Evolutionary conservation across 2,329 filamentous ascomycete species (phyloP).

Genomic region (Stachybotrys chlorohalonatus): DNA sequence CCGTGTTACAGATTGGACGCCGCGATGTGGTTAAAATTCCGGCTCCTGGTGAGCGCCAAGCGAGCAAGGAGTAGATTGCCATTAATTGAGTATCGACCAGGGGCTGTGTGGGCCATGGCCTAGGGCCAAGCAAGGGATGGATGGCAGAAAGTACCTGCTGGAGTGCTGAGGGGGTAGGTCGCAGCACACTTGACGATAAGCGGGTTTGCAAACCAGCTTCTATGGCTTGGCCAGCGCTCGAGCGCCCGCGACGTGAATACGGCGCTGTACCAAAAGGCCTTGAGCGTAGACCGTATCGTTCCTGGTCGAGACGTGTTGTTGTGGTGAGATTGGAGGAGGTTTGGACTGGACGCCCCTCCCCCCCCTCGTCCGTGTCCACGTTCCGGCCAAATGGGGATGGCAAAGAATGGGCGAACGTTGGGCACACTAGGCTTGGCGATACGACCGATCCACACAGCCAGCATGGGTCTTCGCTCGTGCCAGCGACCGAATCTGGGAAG

Average conservation of each 20-base stretch:
- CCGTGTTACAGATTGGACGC: background rate
- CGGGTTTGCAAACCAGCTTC: no score
- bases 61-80: background rate
- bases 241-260: background rate
- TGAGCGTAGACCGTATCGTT: background rate
- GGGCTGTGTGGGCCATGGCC: background rate
- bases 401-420: background rate
- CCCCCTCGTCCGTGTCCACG: background rate
- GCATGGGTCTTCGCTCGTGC: background rate
- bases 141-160: background rate
- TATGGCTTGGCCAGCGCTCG: no score
- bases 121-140: background rate
- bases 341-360: background rate
- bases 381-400: background rate
- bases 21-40: background rate
- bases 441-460: background rate
- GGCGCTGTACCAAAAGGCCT: background rate
- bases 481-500: background rate
- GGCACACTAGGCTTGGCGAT: background rate
- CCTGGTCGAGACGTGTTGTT: background rate
- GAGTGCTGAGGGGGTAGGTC: no score
- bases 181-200: no score
- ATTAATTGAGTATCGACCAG: background rate
- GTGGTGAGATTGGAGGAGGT: background rate
- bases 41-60: background rate